A percentile compares a stretch with the other conserved stretches of the same genome.
Evolutionary conservation across 129 eudicot genomes (phyloP).

Genomic region (Logfia minima): DNA sequence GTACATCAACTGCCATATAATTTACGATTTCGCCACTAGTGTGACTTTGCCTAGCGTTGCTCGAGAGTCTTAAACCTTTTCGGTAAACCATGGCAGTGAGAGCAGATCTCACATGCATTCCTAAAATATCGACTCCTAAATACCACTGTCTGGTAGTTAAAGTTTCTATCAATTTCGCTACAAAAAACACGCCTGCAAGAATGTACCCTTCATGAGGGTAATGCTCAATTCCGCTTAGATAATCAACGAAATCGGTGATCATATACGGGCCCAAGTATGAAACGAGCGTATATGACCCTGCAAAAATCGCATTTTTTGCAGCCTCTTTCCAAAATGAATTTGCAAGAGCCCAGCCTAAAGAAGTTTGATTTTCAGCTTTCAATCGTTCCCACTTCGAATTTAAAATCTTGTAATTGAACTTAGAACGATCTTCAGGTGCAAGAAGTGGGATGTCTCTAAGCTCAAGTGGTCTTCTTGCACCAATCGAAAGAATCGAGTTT

Average conservation of each 20-base stretch:
- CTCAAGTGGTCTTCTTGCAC: conserved; percentile 84
- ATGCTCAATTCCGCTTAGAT: conserved; percentile 58
- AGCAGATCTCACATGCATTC: conserved; percentile 89
- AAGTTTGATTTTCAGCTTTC: conserved; percentile 59
- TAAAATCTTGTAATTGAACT: conserved; percentile 62
- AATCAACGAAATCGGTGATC: conserved; percentile 89
- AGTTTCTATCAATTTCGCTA: conserved; percentile 83
- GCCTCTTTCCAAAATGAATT: conserved; percentile 87
- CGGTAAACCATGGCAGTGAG: conserved; percentile 88
- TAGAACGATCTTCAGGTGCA: conserved; percentile 84
- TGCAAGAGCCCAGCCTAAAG: conserved; percentile 80
- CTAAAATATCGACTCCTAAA: conserved; percentile 86
- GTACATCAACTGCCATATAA: conserved; percentile 95
- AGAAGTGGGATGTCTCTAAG: conserved; percentile 84
- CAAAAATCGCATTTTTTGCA: conserved; percentile 72
- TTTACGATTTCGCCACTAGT: conserved; percentile 92
- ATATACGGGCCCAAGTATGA: conserved; percentile 91
- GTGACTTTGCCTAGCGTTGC: conserved; percentile 75
- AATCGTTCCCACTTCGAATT: conserved; percentile 81
- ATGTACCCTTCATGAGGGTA: conserved; percentile 77
- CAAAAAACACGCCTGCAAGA: conserved; percentile 73
- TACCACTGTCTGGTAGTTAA: conserved; percentile 89
- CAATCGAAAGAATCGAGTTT: conserved; percentile 67
- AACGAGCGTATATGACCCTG: conserved; percentile 65
- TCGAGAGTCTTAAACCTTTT: conserved; percentile 78